phyloP scores from a whole-genome alignment of 2,329 filamentous ascomycete species.

The Epichloe festucae region DNA sequence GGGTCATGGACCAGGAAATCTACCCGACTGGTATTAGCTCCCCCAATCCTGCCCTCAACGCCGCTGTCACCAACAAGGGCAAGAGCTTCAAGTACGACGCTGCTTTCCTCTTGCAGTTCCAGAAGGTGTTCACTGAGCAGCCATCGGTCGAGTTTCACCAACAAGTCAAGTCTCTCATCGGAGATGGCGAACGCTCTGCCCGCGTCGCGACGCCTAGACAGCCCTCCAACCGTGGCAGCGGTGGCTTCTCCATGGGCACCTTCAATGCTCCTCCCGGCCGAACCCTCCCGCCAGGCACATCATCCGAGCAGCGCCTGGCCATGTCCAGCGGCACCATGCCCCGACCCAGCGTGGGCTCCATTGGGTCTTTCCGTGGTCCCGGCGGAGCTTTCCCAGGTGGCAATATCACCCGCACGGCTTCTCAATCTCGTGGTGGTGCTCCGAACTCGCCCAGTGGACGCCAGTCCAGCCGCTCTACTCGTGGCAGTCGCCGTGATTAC shows the following conservation, averaged over 20 bases:
- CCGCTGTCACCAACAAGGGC: conserved; percentile 63
- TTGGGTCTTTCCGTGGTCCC: conserved; percentile 26
- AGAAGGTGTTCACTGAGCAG: conserved; percentile 91
- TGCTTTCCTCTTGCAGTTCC: conserved; percentile 91
- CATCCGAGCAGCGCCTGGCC: conserved; percentile 62
- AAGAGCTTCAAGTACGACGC: conserved; percentile 90
- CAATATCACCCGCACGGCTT: conserved; percentile 54
- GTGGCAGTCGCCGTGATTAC: conserved; percentile 52
- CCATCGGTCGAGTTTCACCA: conserved; percentile 87
- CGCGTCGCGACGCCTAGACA: conserved; percentile 42
- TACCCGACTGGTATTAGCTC: conserved; percentile 79
- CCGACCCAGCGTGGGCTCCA: conserved; percentile 29
- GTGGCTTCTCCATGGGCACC: conserved; percentile 53
- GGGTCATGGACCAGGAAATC: conserved; percentile 61
- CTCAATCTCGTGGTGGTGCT: conserved; percentile 42
- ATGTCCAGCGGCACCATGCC: conserved; percentile 42
- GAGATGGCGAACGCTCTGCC: conserved; percentile 57
- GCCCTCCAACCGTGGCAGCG: conserved; percentile 37
- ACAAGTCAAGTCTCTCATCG: conserved; percentile 77
- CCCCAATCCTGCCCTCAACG: conserved; percentile 83
- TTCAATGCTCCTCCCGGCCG: conserved; percentile 43
- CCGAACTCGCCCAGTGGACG: conserved; percentile 56
- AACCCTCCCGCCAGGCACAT: conserved; percentile 62
- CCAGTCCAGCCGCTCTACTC: conserved; percentile 46
- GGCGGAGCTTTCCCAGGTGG: conserved; percentile 48